Conservation (phyloP, 2,329 filamentous ascomycete genomes). For the Fusarium solani-melongenae region DNA sequence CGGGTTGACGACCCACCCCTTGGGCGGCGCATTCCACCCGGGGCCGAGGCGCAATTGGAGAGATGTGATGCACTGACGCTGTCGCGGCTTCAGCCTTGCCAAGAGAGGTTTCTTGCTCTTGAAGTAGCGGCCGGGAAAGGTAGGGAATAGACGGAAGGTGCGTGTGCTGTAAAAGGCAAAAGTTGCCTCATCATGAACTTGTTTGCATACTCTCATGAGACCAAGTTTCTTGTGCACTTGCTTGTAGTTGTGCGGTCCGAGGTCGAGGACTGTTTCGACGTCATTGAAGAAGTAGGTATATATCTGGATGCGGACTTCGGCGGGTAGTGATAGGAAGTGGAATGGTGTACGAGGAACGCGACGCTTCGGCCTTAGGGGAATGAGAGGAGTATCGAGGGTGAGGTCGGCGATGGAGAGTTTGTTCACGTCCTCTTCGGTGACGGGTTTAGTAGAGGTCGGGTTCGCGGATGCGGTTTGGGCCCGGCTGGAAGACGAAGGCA, state of each 20-base stretch:
- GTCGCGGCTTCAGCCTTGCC: slow-evolving; percentile 69
- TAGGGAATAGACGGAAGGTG: slow-evolving; percentile 75
- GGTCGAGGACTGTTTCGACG: slow-evolving; percentile 67
- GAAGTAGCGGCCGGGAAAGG: slow-evolving; percentile 72
- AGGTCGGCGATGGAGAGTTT: slow-evolving; percentile 56
- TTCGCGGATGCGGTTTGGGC: slow-evolving; percentile 45
- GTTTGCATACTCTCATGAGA: slow-evolving; percentile 70
- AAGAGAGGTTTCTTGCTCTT: slow-evolving; percentile 79
- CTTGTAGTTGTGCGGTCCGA: slow-evolving; percentile 74
- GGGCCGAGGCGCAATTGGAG: slow-evolving; percentile 79
- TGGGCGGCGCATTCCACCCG: slow-evolving; percentile 77
- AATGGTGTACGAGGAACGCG: slow-evolving; percentile 60
- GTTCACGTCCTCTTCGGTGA: slow-evolving; percentile 55
- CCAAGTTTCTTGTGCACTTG: slow-evolving; percentile 68
- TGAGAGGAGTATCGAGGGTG: slow-evolving; percentile 53
- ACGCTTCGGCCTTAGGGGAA: slow-evolving; percentile 46
- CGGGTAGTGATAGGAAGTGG: slow-evolving; percentile 73
- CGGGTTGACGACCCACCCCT: slow-evolving; percentile 75
- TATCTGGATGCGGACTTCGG: slow-evolving; percentile 76
- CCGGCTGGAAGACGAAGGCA: slow-evolving; percentile 12
- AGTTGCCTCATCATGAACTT: slow-evolving; percentile 71
- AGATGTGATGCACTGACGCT: slow-evolving; percentile 69
- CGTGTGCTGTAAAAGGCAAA: slow-evolving; percentile 73
- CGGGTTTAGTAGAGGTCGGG: slow-evolving; percentile 43
- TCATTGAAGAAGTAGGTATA: slow-evolving; percentile 72